Evolutionary conservation across 805 yeast genomes (phyloP).

Genomic region (Candida piceae): DNA sequence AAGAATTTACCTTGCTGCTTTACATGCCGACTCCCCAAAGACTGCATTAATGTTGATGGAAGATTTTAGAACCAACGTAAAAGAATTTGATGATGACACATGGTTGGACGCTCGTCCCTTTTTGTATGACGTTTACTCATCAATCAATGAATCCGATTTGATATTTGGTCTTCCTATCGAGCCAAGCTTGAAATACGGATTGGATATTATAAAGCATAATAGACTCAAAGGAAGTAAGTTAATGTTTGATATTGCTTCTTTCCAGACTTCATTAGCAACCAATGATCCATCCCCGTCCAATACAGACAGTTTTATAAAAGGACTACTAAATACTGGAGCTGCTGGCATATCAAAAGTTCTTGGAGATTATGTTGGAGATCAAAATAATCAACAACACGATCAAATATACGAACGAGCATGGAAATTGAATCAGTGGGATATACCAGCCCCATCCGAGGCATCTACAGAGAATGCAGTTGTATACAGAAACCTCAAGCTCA

Average conservation of each 20-base stretch:
- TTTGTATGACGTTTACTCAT: conserved; percentile 38
- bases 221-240: conserved; percentile 27
- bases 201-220: conserved; percentile 35
- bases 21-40: conserved; percentile 30
- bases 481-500: conserved; percentile 46
- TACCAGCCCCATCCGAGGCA: conserved; percentile 43
- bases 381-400: conserved; percentile 6
- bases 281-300: background rate
- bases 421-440: conserved; percentile 75
- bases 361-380: conserved; percentile 12
- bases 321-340: conserved; percentile 49
- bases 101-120: conserved; percentile 17
- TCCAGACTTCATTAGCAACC: conserved; percentile 38
- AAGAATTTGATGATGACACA: background rate
- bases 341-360: conserved; percentile 48
- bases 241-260: conserved; percentile 50
- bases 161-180: conserved; percentile 59
- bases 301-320: conserved; percentile 23
- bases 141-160: conserved; percentile 59
- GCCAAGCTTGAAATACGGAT: conserved; percentile 48
- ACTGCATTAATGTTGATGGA: conserved; percentile 47
- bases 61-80: conserved; percentile 28
- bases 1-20: conserved; percentile 29
- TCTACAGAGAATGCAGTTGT: conserved; percentile 39
- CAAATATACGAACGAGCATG: conserved; percentile 60